A percentile compares a stretch with the other conserved stretches of the same genome.
These are phyloP conservation scores for Batkoa obscura DNA, from an alignment of 371 early-diverging fungal genomes.

Conservation along the genomic window DNA sequence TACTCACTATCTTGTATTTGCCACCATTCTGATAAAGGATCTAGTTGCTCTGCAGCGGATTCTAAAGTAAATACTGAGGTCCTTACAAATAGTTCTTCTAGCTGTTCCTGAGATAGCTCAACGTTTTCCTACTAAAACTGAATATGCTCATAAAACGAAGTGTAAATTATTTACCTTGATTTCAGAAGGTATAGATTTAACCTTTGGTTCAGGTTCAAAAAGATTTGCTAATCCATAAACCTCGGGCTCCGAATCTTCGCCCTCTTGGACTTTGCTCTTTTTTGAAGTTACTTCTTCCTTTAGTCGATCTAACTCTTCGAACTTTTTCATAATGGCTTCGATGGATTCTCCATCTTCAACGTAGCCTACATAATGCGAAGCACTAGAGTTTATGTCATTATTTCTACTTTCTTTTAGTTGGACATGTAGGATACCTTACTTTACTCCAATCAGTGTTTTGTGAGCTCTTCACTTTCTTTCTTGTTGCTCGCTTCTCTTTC, in stretches of 20 bases:
- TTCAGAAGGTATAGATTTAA: background rate
- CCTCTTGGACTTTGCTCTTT: conserved; percentile 8
- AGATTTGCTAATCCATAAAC: conserved; percentile 2
- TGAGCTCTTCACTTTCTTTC: too few species aligned
- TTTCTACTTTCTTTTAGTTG: background rate
- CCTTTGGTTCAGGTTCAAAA: background rate
- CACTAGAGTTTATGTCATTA: conserved; percentile 19
- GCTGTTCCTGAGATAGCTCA: conserved; percentile 51
- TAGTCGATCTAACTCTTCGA: conserved; percentile 78
- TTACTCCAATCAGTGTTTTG: too few species aligned
- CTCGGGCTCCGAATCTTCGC: conserved; percentile 6
- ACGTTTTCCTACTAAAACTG: conserved; percentile 5
- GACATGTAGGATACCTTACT: too few species aligned
- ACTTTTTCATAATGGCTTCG: conserved; percentile 90
- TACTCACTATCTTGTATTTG: conserved; percentile 19
- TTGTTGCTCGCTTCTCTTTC: too few species aligned
- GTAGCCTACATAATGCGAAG: conserved; percentile 83
- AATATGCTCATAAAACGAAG: background rate
- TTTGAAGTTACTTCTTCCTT: conserved; percentile 48
- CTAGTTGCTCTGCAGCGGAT: conserved; percentile 11
- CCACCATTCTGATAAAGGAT: background rate
- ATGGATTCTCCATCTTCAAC: conserved; percentile 89
- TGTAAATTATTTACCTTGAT: conserved; percentile 9
- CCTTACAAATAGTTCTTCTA: conserved; percentile 72
- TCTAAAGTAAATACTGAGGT: conserved; percentile 76